These are phyloP conservation scores for Globisporangium nunn DNA, from an alignment of 352 stramenopile genomes.

Conservation along the genomic window DNA sequence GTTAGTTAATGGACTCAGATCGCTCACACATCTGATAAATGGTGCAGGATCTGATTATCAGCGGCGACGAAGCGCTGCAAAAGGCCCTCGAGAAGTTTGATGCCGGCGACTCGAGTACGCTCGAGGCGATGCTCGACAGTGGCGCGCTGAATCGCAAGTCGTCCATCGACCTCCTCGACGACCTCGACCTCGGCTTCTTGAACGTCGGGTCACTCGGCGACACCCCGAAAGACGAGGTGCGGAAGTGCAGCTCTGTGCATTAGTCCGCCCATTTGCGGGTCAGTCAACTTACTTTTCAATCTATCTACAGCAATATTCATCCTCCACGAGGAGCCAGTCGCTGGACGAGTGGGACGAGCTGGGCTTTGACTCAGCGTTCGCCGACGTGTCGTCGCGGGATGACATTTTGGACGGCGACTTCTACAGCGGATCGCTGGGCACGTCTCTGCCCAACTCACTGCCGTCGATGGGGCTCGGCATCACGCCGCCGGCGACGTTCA, in stretches of 20 bases:
- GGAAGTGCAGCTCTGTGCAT: background rate
- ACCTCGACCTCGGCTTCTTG: constrained; percentile 83
- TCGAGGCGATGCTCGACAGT: constrained; percentile 82
- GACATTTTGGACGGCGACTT: constrained; percentile 81
- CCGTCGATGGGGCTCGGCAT: constrained; percentile 84
- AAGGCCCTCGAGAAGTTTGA: constrained; percentile 88
- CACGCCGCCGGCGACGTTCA: constrained; percentile 76
- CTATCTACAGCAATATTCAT: constrained; percentile 31
- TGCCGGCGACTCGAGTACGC: constrained; percentile 72
- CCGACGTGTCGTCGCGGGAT: constrained; percentile 50
- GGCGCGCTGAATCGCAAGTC: constrained; percentile 78
- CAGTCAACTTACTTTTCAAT: background rate
- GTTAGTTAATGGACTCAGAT: too few species aligned
- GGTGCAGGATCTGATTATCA: constrained; percentile 85
- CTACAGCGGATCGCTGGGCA: constrained; percentile 75
- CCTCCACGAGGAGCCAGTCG: constrained; percentile 56
- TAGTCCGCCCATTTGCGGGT: too few species aligned
- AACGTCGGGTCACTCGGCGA: constrained; percentile 81
- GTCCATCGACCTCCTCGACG: constrained; percentile 79
- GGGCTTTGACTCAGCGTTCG: constrained; percentile 78
- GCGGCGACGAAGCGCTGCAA: constrained; percentile 83
- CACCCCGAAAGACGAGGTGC: constrained; percentile 75
- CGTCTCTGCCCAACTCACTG: constrained; percentile 80
- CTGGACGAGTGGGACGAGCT: constrained; percentile 85
- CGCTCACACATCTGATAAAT: too few species aligned